Percentiles rank a stretch among this genome's conserved stretches.
Evolutionary conservation across 257 asterid species (phyloP).

Genomic region (Solanum clarkiae): DNA sequence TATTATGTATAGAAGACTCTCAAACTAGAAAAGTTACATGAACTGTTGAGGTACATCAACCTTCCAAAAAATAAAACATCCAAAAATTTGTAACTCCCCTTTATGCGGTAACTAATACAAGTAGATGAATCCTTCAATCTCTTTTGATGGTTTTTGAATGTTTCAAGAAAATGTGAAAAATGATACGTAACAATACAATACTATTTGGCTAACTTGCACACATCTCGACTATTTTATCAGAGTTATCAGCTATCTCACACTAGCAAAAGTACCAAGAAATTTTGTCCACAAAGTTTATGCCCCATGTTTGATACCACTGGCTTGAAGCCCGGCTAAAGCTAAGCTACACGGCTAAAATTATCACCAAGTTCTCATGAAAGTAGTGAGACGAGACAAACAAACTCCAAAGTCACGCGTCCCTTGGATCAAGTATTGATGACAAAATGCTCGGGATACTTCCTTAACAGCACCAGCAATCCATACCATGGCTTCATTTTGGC

Average conservation of each 20-base stretch:
- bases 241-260: not conserved
- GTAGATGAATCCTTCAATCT: not conserved
- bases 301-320: not conserved
- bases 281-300: not conserved
- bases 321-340: not conserved
- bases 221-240: not conserved
- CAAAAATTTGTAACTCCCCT: not conserved
- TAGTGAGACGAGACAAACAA: slow-evolving; percentile 80
- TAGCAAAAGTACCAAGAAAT: not conserved
- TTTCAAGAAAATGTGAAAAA: not conserved
- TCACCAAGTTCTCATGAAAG: slow-evolving; percentile 30
- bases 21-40: not conserved
- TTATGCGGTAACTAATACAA: too few relatives aligned
- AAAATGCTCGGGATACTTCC: slow-evolving; percentile 86
- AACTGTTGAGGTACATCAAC: not conserved
- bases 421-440: slow-evolving; percentile 80
- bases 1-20: not conserved
- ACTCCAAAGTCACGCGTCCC: slow-evolving; percentile 63
- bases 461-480: slow-evolving; percentile 69
- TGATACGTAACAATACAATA: not conserved
- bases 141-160: not conserved
- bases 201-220: not conserved
- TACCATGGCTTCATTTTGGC: slow-evolving; percentile 76
- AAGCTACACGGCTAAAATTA: not conserved
- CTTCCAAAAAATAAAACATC: not conserved